Evolutionary conservation across 2,329 filamentous ascomycete species (phyloP).

Genomic region (Diaporthe destruens): DNA sequence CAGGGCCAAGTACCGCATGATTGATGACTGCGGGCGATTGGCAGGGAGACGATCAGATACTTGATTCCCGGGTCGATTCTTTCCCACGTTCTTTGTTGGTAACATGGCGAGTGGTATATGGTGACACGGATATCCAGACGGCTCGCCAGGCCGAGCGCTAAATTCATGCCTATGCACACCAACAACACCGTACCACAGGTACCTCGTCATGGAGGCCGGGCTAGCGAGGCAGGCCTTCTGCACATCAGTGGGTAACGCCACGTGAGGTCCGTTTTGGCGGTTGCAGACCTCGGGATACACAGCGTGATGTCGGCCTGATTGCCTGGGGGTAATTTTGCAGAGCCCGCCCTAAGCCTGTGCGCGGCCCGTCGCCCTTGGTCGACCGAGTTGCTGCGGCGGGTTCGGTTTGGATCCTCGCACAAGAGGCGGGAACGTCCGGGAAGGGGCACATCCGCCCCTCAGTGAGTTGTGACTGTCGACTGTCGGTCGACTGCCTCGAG

Average conservation of each 20-base stretch:
- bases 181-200: conserved; percentile 26
- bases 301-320: conserved; percentile 33
- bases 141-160: conserved; percentile 38
- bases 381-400: conserved; percentile 9
- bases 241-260: conserved; percentile 42
- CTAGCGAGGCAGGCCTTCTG: conserved; percentile 39
- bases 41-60: background rate
- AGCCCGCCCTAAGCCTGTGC: background rate
- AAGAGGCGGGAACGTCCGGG: conserved; percentile 32
- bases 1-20: conserved; percentile 2
- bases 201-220: conserved; percentile 31
- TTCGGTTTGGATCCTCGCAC: conserved; percentile 15
- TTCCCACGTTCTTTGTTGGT: conserved; percentile 15
- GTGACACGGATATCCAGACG: conserved; percentile 25
- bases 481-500: background rate
- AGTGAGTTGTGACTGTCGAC: conserved; percentile 4
- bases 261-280: conserved; percentile 39
- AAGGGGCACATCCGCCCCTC: conserved; percentile 27
- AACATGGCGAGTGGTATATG: conserved; percentile 7
- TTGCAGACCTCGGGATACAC: conserved; percentile 41
- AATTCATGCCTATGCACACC: conserved; percentile 24
- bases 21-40: background rate
- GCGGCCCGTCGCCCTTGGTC: background rate
- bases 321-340: background rate
- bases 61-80: background rate